Evolutionary conservation across 257 asterid genomes (phyloP).

Genomic region (Lycium ferocissimum): DNA sequence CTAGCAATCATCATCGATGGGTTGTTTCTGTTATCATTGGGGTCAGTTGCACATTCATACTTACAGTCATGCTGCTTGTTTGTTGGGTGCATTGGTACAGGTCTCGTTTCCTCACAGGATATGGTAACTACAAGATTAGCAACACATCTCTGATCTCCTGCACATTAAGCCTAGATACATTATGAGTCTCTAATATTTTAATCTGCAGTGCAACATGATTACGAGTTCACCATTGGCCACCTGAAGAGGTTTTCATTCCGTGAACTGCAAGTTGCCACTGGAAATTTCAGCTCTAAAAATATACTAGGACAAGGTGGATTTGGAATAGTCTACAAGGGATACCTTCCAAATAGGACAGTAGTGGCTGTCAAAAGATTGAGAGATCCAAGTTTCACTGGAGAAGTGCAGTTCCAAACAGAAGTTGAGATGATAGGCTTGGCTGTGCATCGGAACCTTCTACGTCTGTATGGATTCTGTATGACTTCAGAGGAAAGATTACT

Average conservation of each 20-base stretch:
- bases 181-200: slow-evolving; percentile 29
- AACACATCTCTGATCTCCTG: slow-evolving; percentile 24
- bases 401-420: slow-evolving; percentile 94
- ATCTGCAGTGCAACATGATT: slow-evolving; percentile 82
- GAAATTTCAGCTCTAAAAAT: slow-evolving; percentile 78
- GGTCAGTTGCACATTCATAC: slow-evolving; percentile 61
- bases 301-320: slow-evolving; percentile 92
- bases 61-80: slow-evolving; percentile 57
- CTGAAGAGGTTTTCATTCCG: slow-evolving; percentile 79
- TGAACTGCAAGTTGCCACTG: slow-evolving; percentile 81
- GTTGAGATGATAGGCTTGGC: slow-evolving; percentile 97
- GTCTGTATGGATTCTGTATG: slow-evolving; percentile 85
- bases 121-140: slow-evolving; percentile 55
- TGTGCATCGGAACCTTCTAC: slow-evolving; percentile 89
- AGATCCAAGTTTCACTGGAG: slow-evolving; percentile 88
- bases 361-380: slow-evolving; percentile 85
- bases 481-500: slow-evolving; percentile 85
- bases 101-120: slow-evolving; percentile 60
- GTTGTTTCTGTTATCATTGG: slow-evolving; percentile 58
- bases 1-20: slow-evolving; percentile 54
- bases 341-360: slow-evolving; percentile 68
- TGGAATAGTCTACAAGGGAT: slow-evolving; percentile 86
- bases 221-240: slow-evolving; percentile 65
- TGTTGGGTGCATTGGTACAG: slow-evolving; percentile 79
- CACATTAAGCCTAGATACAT: neutral